Evolutionary conservation across 208 protist species (phyloP), one percentile per base, ranked within the genome.

Genomic region (Leishmania gerbilli): DNA sequence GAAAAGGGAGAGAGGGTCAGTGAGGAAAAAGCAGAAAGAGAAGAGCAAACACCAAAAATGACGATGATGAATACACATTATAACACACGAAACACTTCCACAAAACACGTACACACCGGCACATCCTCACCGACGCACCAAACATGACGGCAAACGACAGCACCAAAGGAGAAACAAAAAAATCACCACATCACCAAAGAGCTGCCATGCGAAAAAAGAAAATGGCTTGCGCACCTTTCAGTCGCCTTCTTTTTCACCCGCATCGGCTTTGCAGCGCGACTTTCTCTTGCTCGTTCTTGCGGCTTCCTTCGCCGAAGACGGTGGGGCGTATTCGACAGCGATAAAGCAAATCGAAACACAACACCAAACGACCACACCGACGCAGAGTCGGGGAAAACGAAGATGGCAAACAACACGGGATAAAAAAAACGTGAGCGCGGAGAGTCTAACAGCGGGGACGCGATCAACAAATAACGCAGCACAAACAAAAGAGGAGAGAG

Each of bases 401-500:
- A 9, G 24, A 74, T 56, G 40, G 1, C 11, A 37, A 56, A 67
- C 21, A 21, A 68, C 8, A 78, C 31, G 8, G 31, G 11, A 7
- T 21, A 27, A 40, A 34, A 42, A 74, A 56, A 75, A 37, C 31
- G 45, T 1, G 31, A 78, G 65, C 27, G 27, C 58, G 21, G 49
- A 75, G 24, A 40, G 34, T 9, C 15, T 2, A 75, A n/a, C 45
- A 34, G 49, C 47, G 15, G n/a, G 19, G 2, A 2, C 17, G 49
- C 58, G n/a, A 75, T 53, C 49, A 49, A 56, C n/a, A 75, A 58
- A 58, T 15, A 75, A 75, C 24, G 2, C 60, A n/a, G 3, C 42
- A 82, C 42, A 82, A 82, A 60, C 71, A 71, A 82, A 82, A 75
- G 7, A 56, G 45, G 17, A 42, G 7, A 2, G 13, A 45, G 4